Percentiles rank a stretch among this genome's conserved stretches.
These are phyloP conservation scores for Santalum album DNA, from an alignment of 164 flowering plant genomes.

Conservation along the genomic window DNA sequence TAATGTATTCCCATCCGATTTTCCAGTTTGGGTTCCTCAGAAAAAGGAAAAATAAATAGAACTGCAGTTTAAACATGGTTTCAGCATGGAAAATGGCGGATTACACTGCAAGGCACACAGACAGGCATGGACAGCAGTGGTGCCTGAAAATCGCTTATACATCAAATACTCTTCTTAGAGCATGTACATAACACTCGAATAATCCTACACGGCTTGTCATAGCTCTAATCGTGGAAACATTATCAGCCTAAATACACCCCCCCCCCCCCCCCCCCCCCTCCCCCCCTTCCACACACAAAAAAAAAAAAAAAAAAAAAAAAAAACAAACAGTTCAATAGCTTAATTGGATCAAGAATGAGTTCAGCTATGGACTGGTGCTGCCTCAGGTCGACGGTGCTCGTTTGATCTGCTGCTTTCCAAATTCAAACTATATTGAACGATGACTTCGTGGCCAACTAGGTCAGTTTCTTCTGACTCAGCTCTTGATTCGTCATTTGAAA, in stretches of 20 bases:
- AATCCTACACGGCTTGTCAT: neutral
- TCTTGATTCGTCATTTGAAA: neutral
- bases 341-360: neutral
- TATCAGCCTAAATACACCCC: neutral
- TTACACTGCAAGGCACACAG: too few relatives aligned
- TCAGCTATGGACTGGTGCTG: slow-evolving; percentile 1
- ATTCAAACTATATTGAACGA: neutral
- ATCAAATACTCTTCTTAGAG: neutral
- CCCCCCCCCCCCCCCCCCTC: neutral
- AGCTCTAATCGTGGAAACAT: neutral
- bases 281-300: too few relatives aligned
- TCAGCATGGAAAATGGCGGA: too few relatives aligned
- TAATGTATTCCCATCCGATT: too few relatives aligned
- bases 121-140: neutral
- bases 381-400: neutral
- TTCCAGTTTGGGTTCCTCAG: too few relatives aligned
- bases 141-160: neutral
- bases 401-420: neutral
- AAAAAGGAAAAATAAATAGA: neutral
- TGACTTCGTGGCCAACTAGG: neutral
- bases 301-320: too few relatives aligned
- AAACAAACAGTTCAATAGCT: neutral
- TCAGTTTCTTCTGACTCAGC: neutral
- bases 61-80: too few relatives aligned
- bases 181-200: neutral